phyloP scores from a whole-genome alignment of 129 eudicot species.

The Flaveria ramosissima region DNA sequence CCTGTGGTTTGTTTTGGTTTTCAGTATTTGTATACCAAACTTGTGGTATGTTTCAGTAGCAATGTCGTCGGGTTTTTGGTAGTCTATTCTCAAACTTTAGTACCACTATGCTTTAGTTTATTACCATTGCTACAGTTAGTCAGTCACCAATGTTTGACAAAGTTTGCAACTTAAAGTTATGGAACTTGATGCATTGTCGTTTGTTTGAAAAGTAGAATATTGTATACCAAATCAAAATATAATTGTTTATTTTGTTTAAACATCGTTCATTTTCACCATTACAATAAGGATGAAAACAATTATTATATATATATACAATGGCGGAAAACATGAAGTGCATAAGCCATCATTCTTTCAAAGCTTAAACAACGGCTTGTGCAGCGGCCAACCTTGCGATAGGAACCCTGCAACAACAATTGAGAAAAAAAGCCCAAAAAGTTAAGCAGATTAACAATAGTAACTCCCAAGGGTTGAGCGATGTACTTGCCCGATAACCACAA shows the following conservation, averaged over 20 bases:
- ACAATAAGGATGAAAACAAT: constrained; percentile 20
- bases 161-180: not conserved
- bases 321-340: not conserved
- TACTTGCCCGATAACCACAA: not conserved
- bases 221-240: constrained; percentile 24
- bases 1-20: too few relatives aligned
- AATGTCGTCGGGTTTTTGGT: not conserved
- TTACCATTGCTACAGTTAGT: too few relatives aligned
- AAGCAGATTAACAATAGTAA: not conserved
- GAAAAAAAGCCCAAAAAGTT: not conserved
- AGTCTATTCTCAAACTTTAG: too few relatives aligned
- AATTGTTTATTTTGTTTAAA: constrained; percentile 10
- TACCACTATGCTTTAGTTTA: too few relatives aligned
- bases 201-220: constrained; percentile 15
- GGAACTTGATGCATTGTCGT: not conserved
- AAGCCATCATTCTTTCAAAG: constrained; percentile 10
- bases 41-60: too few relatives aligned
- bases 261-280: constrained; percentile 13
- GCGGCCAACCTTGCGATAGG: constrained; percentile 97
- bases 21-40: too few relatives aligned
- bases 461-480: not conserved
- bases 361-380: constrained; percentile 71
- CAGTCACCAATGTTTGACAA: not conserved
- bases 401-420: constrained; percentile 50
- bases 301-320: constrained; percentile 43